Base-by-base conservation (phyloP, 805 yeast species). In the Candida saitoana region DNA sequence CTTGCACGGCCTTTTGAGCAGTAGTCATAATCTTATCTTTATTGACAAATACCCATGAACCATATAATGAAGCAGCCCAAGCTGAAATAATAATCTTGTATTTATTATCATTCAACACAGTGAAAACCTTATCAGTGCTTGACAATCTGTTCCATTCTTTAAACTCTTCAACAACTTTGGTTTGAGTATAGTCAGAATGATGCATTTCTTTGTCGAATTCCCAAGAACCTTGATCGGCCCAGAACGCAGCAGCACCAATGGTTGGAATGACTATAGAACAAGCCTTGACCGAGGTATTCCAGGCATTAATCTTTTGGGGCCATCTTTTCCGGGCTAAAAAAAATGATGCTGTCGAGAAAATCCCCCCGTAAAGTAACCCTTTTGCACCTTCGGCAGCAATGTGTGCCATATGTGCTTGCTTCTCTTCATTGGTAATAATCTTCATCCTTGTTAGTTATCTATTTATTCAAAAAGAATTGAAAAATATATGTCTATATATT, bases 1-100 rank as follows among this genome's bases (percentile, higher is more conserved):
- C 95, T 59, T 84, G 90, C 25, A 84, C 93, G 38, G 85, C 78
- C 61, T 85, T 87, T 66, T 87, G 95, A 4, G 93, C 66, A 49
- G 72, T 75, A 41, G 87, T 77, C 83, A 87, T 76, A 58, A 80
- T 68, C 49, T 80, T 82, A 60, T 87, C 96, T 51, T 74, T 77
- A 65, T 85, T 81, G 40, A 85, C 87, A 35, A 68, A 54, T 36
- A 65, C 76, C 87, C 91, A 87, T 3, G 95, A 83, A 1, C 89
- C 95, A 50, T 74, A 59, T 38, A 60, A 48, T 22, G 71, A 64
- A 2, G 61, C 73, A n/a, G 60, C 62, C 73, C 73, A 69, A 18
- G 72, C 45, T 14, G 59, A 44, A 14, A 65, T 43, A 34, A 67
- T 62, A 40, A 67, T 59, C 39, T 60, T 61, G 53, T 65, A 67